Evolutionary conservation across 257 asterid genomes (phyloP).

Genomic region (Solanum microdontum): DNA sequence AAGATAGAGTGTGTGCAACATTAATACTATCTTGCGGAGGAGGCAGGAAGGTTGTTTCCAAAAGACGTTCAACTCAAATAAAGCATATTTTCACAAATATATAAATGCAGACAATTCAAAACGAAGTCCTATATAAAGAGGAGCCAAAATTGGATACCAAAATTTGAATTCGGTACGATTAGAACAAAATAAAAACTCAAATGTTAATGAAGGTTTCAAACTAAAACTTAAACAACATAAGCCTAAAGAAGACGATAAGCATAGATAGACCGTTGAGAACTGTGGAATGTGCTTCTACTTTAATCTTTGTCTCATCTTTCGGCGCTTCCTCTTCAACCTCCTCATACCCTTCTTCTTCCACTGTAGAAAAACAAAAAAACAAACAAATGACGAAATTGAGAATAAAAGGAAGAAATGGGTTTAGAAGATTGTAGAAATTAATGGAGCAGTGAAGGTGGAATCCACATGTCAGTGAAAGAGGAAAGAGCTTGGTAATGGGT

Average conservation of each 20-base stretch:
- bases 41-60: too few species aligned
- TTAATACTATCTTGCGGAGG: too few species aligned
- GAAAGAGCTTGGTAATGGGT: too few species aligned
- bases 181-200: not conserved
- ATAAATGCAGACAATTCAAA: not conserved
- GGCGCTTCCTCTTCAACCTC: conserved; percentile 48
- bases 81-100: not conserved
- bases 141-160: not conserved
- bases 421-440: too few species aligned
- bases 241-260: not conserved
- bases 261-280: not conserved
- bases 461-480: too few species aligned
- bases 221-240: too few species aligned
- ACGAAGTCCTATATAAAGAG: not conserved
- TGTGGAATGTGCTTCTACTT: conserved; percentile 10
- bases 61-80: too few species aligned
- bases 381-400: not conserved
- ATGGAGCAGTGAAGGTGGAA: too few species aligned
- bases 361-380: not conserved
- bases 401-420: not conserved
- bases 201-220: too few species aligned
- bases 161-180: not conserved
- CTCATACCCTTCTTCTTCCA: conserved; percentile 52
- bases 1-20: too few species aligned
- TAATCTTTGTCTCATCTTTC: conserved; percentile 49